Evolutionary conservation across 2,329 filamentous ascomycete species (phyloP).

Genomic region (Fusarium decemcellulare): DNA sequence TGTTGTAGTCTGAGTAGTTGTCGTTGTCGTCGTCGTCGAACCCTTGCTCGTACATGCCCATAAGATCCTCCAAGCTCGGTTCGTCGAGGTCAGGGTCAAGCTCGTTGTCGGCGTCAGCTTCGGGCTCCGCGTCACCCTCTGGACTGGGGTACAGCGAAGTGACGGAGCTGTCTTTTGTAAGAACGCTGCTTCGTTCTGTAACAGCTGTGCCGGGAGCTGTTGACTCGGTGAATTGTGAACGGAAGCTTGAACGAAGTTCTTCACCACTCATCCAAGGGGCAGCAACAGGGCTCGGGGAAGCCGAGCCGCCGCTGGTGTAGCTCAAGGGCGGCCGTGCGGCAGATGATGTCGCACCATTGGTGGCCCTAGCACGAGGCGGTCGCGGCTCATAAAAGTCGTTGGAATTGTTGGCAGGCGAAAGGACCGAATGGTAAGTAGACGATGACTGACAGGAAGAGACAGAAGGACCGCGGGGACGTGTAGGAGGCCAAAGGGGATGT

Average conservation of each 20-base stretch:
- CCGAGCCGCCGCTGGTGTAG: conserved; percentile 54
- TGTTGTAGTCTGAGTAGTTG: conserved; percentile 39
- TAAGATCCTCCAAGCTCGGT: conserved; percentile 76
- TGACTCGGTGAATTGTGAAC: conserved; percentile 69
- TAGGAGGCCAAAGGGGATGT: conserved; percentile 56
- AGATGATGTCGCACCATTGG: conserved; percentile 41
- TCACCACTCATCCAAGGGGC: conserved; percentile 66
- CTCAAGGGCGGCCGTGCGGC: conserved; percentile 49
- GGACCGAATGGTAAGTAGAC: conserved; percentile 56
- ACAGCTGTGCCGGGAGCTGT: conserved; percentile 72
- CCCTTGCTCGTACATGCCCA: conserved; percentile 78
- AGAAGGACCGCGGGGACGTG: conserved; percentile 61
- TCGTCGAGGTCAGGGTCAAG: conserved; percentile 63
- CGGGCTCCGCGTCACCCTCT: conserved; percentile 45
- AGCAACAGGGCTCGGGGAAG: conserved; percentile 51
- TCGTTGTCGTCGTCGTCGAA: conserved; percentile 63
- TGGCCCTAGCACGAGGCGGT: conserved; percentile 47
- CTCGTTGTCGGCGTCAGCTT: conserved; percentile 52
- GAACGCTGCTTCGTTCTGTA: conserved; percentile 87
- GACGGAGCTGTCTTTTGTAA: conserved; percentile 84
- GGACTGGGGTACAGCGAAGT: conserved; percentile 66
- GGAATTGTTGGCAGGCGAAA: conserved; percentile 55
- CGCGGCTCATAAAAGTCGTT: conserved; percentile 57
- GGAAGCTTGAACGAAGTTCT: conserved; percentile 69
- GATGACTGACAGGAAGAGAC: conserved; percentile 62